Conservation (phyloP, 768 basidiomycete genomes). For the Termitomyces sp. region DNA sequence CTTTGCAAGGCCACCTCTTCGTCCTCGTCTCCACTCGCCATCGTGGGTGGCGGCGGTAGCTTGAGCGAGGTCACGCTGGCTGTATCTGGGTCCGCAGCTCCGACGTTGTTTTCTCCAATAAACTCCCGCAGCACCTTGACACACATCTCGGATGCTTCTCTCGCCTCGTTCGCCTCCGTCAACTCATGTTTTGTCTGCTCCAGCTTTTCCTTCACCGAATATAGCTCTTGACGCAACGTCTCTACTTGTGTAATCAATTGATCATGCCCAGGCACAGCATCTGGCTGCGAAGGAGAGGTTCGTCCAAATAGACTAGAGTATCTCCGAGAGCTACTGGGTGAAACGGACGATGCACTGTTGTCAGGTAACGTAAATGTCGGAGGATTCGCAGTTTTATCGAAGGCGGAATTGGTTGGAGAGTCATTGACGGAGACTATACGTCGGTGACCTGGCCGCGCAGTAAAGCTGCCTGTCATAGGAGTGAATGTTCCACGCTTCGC, state of each 20-base stretch:
- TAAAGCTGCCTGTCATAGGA: conserved; percentile 59
- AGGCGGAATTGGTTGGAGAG: conserved; percentile 39
- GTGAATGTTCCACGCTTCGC: conserved; percentile 74
- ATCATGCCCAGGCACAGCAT: conserved; percentile 23
- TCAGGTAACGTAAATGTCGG: conserved; percentile 36
- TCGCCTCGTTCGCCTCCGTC: conserved; percentile 76
- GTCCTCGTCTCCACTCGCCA: conserved; percentile 38
- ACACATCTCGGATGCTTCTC: conserved; percentile 85
- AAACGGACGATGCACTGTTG: conserved; percentile 20
- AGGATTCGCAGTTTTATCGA: conserved; percentile 33
- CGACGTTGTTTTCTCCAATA: conserved; percentile 72
- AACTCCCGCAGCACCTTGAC: conserved; percentile 81
- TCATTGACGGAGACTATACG: conserved; percentile 78
- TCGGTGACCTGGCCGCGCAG: conserved; percentile 52
- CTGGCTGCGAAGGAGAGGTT: conserved; percentile 41
- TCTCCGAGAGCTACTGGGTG: conserved; percentile 33
- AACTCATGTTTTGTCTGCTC: conserved; percentile 67
- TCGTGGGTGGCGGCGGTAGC: conserved; percentile 41
- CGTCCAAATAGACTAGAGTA: conserved; percentile 56
- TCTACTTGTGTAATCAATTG: conserved; percentile 46
- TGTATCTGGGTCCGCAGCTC: conserved; percentile 27
- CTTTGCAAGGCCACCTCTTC: conserved; percentile 32
- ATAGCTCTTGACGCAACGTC: conserved; percentile 59
- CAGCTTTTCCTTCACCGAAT: conserved; percentile 53
- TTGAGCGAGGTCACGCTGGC: conserved; percentile 28